Evolutionary conservation across 2,329 filamentous ascomycete genomes (phyloP), one percentile per base, ranked within the genome.

Genomic region (Claviceps spartinae): DNA sequence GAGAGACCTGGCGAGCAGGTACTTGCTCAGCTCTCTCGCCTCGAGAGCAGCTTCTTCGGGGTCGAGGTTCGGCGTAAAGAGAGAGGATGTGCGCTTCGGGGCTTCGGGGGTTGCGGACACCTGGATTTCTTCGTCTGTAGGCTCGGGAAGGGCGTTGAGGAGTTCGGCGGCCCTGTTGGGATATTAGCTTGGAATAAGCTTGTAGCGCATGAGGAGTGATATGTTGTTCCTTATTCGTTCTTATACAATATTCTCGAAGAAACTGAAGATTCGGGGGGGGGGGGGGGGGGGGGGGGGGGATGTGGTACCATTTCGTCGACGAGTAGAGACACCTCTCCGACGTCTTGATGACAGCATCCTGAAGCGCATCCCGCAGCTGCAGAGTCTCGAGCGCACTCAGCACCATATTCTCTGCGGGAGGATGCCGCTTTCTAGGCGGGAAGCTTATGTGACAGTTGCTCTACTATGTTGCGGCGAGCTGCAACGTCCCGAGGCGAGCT

Each of bases 261-360:
- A 4, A 9, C 18, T n/a, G n/a, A 2, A 41, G 16, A 41, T 22
- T 42, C 3, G 22, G 22, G 22, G 8, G 43, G 26, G 14, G 4
- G 41, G 20, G 16, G 11, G 22, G 22, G 22, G 22, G 8, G 43
- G 22, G 22, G 22, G 8, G 43, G 20, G 16, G 11, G 22, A 13
- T 1, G 9, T 4, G 24, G 9, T 44, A 95, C 93, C 93, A 98
- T 81, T 97, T 97, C 30, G 93, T 85, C 6, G 91, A 93, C 62
- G 96, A 90, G 63, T 96, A 97, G 13, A 98, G 78, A 67, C 93
- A 95, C 66, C 93, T 77, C 65, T 98, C 93, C 1, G 89, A 95
- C 71, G 90, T 97, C 64, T 89, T 89, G 24, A 93, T 77, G 3
- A 93, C 84, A 34, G 91, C 88, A 62, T 89, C 85, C 65, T 95